These are phyloP conservation scores for Fallopia convolvulus DNA, from an alignment of 148 eudicot genomes.

Conservation along the genomic window DNA sequence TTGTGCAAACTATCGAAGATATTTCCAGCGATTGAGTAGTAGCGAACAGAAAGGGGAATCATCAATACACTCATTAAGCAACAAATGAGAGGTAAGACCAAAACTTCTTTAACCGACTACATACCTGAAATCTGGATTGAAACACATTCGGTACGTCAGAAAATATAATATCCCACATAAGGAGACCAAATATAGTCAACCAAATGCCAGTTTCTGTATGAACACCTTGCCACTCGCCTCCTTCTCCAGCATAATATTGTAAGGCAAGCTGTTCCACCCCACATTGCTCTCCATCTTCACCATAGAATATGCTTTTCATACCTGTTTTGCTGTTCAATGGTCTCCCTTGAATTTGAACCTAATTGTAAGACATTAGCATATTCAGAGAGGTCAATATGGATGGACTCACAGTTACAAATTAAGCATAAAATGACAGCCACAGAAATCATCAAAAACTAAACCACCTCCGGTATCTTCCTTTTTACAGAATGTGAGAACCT, in stretches of 20 bases:
- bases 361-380: not conserved
- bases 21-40: too few species aligned
- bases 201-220: conserved; percentile 93
- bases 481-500: conserved; percentile 55
- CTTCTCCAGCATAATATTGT: conserved; percentile 87
- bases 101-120: not conserved
- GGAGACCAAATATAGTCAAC: conserved; percentile 85
- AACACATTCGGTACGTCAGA: conserved; percentile 78
- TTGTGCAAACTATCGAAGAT: not conserved
- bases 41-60: too few species aligned
- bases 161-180: conserved; percentile 92
- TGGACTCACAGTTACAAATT: not conserved
- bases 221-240: conserved; percentile 90
- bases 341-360: conserved; percentile 84
- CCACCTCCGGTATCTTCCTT: conserved; percentile 79
- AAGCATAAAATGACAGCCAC: not conserved
- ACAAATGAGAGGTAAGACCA: not conserved
- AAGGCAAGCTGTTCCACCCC: conserved; percentile 92
- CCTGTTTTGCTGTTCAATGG: conserved; percentile 68
- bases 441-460: not conserved
- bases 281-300: conserved; percentile 86
- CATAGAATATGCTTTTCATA: conserved; percentile 76
- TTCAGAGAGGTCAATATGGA: not conserved
- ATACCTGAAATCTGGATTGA: conserved; percentile 75
- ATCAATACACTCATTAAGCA: not conserved